Evolutionary conservation across 371 early-diverging fungal genomes (phyloP), one percentile per base, ranked within the genome.

Genomic region (Mucor racemosus): DNA sequence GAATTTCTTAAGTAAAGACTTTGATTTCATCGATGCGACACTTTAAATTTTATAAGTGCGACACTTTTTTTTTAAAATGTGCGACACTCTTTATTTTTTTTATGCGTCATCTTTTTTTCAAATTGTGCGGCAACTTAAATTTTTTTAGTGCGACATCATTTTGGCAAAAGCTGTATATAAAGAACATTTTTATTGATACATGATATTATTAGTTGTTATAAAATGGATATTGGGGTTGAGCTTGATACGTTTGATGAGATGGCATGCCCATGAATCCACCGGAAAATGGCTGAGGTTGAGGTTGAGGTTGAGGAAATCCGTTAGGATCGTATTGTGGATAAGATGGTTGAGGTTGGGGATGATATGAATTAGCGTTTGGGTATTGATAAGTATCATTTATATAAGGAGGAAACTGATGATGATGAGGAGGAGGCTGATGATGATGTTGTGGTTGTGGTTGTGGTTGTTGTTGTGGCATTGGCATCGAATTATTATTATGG

Each of bases 401-500:
- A 7, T 57, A 57, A 17, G 57, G 57, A 34, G 38, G 57, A 10
- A 38, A 38, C 7, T 57, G 35, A 38, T 35, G 38, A 3, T 38
- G 13, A 11, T 38, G 38, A 38, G 7, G 38, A 1, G 7, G 38
- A 53, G 54, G 7, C 26, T 17, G 19, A 31, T 17, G 17, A 26
- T 26, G 26, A 26, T 26, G 3, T 26, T 26, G 26, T 26, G 26
- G 26, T 38, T 38, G 36, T 38, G 56, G 31, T 13, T 55, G 34
- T n/a, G n/a, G n/a, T 31, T 19, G 59, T 26, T 58, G 59, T 41
- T 58, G 41, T 19, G 59, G 59, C 35, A 58, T 46, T 33, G 60
- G 60, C 46, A 46, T 38, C 11, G 55, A 6, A n/a, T 17, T n/a
- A 36, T 17, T 57, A 38, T 14, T 17, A 17, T 57, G n/a, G 17